Evolutionary conservation across 2,329 filamentous ascomycete species (phyloP), one percentile per base, ranked within the genome.

Genomic region (Apiospora malaysiana): DNA sequence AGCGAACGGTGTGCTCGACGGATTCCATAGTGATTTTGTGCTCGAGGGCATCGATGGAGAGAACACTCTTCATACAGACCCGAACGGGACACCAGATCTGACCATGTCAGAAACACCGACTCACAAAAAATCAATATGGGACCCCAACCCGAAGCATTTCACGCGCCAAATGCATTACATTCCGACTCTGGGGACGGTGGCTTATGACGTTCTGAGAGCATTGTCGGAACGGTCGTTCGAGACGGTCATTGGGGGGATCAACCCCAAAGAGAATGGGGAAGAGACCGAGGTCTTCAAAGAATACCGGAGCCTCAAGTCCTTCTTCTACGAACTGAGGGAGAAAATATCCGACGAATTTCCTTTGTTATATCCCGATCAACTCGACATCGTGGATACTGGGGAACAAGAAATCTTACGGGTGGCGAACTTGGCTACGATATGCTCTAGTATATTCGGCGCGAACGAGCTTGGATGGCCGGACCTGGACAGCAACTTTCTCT

Each of bases 201-300:
- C 79, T 59, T 73, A 79, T 40, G 79, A 80, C 70, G 76, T 80
- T 37, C 73, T 80, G n/a, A 75, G 77, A 66, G 75, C 78, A 18
- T 76, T 78, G 71, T 80, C 78, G 18, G 79, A 80, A 66, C 77
- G 80, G 59, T 77, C 78, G 7, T 65, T 80, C n/a, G 79, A 80
- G 32, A 63, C 56, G 56, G 56, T 63, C 32, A 63, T 63, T 14
- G 56, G 32, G 56, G 56, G 56, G 1, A 63, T 63, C 9, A 63
- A 63, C 32, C 56, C 56, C 18, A 63, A n/a, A n/a, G 56, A 63
- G 32, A 63, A 63, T 21, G 56, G 56, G 56, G 56, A 63, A 40
- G 78, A 80, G 14, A 77, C 78, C 5, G 77, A 78, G 27, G 77
- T 80, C 10, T 72, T 73, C 8, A 78, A 74, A 67, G 79, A 80